Evolutionary conservation across 306 rosid genomes (phyloP).

Genomic region (Phaseolus lunatus): DNA sequence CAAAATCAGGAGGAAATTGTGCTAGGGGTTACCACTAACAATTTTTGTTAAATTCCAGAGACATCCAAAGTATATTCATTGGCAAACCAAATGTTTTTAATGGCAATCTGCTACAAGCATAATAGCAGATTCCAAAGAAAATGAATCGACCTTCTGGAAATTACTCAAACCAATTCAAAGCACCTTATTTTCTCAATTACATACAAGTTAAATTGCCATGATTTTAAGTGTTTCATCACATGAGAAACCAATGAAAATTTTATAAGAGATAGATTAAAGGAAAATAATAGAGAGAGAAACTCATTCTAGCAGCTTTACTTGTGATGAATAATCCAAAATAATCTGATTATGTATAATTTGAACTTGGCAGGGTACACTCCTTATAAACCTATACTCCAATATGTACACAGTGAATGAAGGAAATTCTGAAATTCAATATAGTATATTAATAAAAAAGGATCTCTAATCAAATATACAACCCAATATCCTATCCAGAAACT

Average conservation of each 20-base stretch:
- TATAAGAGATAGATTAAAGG: background rate
- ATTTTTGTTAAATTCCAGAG: conserved; percentile 4
- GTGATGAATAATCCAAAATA: conserved; percentile 9
- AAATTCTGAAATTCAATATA: background rate
- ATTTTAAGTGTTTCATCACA: conserved; percentile 33
- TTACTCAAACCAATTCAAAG: conserved; percentile 22
- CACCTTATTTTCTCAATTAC: conserved; percentile 29
- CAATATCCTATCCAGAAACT: background rate
- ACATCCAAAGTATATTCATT: conserved; percentile 24
- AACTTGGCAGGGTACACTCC: background rate
- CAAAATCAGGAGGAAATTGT: conserved; percentile 18
- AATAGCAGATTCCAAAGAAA: conserved; percentile 20
- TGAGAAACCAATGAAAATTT: conserved; percentile 15
- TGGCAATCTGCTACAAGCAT: conserved; percentile 10
- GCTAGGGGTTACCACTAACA: conserved; percentile 5
- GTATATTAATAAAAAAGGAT: background rate
- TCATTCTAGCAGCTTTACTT: background rate
- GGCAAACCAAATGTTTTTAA: conserved; percentile 14
- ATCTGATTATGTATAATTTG: conserved; percentile 20
- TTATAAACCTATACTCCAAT: background rate
- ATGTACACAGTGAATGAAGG: background rate
- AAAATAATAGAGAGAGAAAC: background rate
- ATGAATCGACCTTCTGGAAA: conserved; percentile 5
- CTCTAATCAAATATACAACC: background rate
- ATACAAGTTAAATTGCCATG: conserved; percentile 33